A percentile compares a stretch with the other conserved stretches of the same genome.
phyloP scores from a whole-genome alignment of 2,329 filamentous ascomycete genomes.

The Colletotrichum godetiae region DNA sequence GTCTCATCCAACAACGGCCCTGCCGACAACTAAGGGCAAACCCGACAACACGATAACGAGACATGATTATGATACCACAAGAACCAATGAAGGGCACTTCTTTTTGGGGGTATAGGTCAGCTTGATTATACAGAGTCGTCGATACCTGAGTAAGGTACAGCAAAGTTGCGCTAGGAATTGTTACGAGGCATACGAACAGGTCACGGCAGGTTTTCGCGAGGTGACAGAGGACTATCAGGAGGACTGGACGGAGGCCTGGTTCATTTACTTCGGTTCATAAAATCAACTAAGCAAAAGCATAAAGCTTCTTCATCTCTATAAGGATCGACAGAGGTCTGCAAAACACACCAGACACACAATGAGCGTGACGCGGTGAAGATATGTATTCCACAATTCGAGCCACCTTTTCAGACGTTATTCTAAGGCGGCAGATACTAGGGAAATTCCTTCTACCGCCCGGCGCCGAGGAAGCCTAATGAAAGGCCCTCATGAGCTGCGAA shows the following conservation, averaged over 20 bases:
- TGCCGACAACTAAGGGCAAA: background rate
- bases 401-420: constrained; percentile 81
- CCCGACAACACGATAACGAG: background rate
- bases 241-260: background rate
- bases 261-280: background rate
- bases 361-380: constrained; percentile 22
- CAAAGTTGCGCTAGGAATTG: background rate
- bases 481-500: constrained; percentile 51
- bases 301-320: background rate
- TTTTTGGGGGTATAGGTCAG: background rate
- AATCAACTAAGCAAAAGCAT: background rate
- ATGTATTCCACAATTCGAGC: constrained; percentile 86
- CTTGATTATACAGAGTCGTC: background rate
- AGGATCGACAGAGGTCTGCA: too few species aligned
- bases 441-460: constrained; percentile 72
- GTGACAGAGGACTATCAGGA: background rate
- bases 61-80: background rate
- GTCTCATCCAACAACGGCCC: background rate
- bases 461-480: constrained; percentile 66
- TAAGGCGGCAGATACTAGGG: constrained; percentile 91
- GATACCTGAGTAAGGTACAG: too few species aligned
- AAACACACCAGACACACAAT: background rate
- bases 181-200: background rate
- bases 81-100: too few species aligned
- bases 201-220: background rate